Percentiles rank a stretch among this genome's conserved stretches.
These are phyloP conservation scores for Cucumis hystrix DNA, from an alignment of 306 rosid genomes.

Conservation along the genomic window DNA sequence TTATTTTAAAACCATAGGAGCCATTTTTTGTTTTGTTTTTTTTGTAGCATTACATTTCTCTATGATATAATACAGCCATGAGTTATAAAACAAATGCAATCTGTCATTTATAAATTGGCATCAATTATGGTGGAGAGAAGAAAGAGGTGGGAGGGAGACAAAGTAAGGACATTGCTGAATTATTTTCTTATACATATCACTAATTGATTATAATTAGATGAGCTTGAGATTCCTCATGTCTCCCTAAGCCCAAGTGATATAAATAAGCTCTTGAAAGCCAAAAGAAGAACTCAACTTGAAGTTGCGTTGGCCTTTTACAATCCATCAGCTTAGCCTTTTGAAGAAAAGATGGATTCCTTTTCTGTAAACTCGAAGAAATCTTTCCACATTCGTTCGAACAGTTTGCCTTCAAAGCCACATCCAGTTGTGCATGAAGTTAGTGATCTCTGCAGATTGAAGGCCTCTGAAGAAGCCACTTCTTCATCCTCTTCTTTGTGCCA, in stretches of 20 bases:
- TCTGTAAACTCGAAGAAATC: background rate
- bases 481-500: background rate
- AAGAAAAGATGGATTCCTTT: slow-evolving; percentile 4
- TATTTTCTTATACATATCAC: background rate
- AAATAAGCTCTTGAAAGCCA: background rate
- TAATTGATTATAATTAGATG: background rate
- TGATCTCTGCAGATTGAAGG: slow-evolving; percentile 6
- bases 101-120: background rate
- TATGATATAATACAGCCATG: background rate
- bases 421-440: slow-evolving; percentile 7
- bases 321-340: background rate
- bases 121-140: background rate
- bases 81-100: background rate
- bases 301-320: background rate
- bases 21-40: no score
- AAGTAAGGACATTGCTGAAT: background rate
- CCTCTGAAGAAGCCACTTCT: background rate
- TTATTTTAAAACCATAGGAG: no score
- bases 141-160: slow-evolving; percentile 8
- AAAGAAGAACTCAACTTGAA: background rate
- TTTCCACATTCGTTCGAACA: slow-evolving; percentile 12
- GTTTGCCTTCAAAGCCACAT: slow-evolving; percentile 18
- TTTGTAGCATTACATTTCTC: background rate
- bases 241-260: background rate
- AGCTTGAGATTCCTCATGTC: slow-evolving; percentile 1